Conservation (phyloP, 2,329 filamentous ascomycete genomes). For the Aspergillus niger region DNA sequence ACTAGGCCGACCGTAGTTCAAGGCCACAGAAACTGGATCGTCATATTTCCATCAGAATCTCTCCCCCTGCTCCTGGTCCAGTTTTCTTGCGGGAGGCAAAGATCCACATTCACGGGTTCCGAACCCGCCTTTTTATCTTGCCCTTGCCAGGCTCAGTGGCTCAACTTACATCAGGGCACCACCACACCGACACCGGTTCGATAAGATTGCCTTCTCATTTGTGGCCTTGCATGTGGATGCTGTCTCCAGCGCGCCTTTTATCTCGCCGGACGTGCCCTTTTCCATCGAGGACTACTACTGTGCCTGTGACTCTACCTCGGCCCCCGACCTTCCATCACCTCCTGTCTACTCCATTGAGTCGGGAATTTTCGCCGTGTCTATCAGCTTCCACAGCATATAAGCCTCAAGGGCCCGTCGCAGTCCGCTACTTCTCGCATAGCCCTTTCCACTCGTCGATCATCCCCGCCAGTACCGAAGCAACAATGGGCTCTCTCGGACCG, state of each 20-base stretch:
- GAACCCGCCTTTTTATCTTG: slow-evolving; percentile 20
- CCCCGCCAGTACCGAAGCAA: slow-evolving; percentile 17
- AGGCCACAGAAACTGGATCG: slow-evolving; percentile 7
- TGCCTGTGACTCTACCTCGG: slow-evolving; percentile 32
- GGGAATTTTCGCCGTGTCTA: slow-evolving; percentile 16
- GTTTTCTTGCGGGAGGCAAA: slow-evolving; percentile 11
- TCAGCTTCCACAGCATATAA: slow-evolving; percentile 24
- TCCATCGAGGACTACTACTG: slow-evolving; percentile 23
- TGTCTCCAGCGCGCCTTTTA: slow-evolving; percentile 21
- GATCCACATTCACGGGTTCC: slow-evolving; percentile 26
- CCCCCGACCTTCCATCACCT: slow-evolving; percentile 26
- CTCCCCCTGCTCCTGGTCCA: slow-evolving; percentile 1
- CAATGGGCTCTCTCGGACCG: slow-evolving; percentile 36
- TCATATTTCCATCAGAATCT: slow-evolving; percentile 4
- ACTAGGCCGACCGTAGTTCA: background rate
- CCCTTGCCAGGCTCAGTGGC: background rate
- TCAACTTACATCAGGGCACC: slow-evolving; percentile 22
- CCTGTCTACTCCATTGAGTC: slow-evolving; percentile 20
- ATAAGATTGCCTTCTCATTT: slow-evolving; percentile 4
- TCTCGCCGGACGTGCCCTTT: slow-evolving; percentile 29
- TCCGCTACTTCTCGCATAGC: slow-evolving; percentile 16
- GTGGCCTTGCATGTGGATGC: slow-evolving; percentile 23
- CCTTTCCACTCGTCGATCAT: slow-evolving; percentile 14
- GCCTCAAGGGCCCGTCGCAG: slow-evolving; percentile 11
- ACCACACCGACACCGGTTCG: background rate